A percentile compares a stretch with the other conserved stretches of the same genome.
These are phyloP conservation scores for Colletotrichum incanum DNA, from an alignment of 2,329 filamentous ascomycete genomes.

Conservation along the genomic window DNA sequence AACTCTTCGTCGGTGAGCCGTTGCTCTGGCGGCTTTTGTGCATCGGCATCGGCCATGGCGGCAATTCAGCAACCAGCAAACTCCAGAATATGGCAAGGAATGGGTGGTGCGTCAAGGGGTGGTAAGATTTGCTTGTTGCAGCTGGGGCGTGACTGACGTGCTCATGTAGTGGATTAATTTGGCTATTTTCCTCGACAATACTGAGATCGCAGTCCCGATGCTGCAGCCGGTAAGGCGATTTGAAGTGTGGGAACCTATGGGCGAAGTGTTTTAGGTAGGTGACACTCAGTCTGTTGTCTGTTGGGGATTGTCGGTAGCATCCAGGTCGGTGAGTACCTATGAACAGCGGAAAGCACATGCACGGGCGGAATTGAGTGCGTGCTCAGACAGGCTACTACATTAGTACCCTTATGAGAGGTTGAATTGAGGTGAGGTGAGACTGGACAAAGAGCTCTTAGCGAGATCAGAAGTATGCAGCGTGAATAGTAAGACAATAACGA, in stretches of 20 bases:
- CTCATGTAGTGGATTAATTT: no score
- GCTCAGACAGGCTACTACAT: background rate
- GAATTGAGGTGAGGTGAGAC: background rate
- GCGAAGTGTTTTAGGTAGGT: background rate
- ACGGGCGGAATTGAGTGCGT: background rate
- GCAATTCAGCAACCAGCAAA: background rate
- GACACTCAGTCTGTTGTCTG: background rate
- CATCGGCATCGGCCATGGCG: conserved; percentile 22
- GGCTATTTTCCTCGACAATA: background rate
- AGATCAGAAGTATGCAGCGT: background rate
- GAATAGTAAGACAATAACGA: background rate
- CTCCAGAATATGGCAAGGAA: background rate
- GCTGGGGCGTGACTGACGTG: background rate
- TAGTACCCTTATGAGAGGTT: background rate
- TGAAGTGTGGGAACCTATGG: background rate
- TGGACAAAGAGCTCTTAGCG: background rate
- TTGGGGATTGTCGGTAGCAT: background rate
- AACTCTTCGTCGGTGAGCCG: conserved; percentile 51
- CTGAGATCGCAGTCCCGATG: background rate
- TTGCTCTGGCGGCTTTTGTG: conserved; percentile 8
- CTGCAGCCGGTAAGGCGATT: background rate
- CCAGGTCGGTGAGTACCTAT: background rate
- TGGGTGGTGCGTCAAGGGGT: background rate
- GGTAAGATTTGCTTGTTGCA: background rate
- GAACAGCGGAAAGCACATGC: background rate